Evolutionary conservation across 2,329 filamentous ascomycete species (phyloP).

Genomic region (Fusarium ambrosium): DNA sequence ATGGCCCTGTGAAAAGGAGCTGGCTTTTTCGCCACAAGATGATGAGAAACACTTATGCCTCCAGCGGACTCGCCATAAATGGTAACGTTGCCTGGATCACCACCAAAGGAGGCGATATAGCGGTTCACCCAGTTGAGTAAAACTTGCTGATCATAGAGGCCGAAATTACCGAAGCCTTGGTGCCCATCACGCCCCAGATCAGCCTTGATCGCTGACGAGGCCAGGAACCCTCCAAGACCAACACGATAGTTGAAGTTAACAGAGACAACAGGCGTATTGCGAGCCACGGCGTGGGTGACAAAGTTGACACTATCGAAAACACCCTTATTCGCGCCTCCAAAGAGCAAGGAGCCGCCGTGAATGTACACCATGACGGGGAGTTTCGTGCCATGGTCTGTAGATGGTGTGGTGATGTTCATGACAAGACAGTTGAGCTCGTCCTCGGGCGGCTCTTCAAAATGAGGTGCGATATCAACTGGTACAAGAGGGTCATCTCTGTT

Average conservation of each 20-base stretch:
- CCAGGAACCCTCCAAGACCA: conserved; percentile 22
- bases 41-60: conserved; percentile 26
- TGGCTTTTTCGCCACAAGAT: conserved; percentile 13
- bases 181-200: conserved; percentile 17
- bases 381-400: background rate
- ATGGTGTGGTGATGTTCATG: conserved; percentile 25
- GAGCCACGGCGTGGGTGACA: conserved; percentile 15
- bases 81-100: conserved; percentile 22
- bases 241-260: conserved; percentile 30
- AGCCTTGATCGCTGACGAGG: conserved; percentile 13
- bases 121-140: conserved; percentile 23
- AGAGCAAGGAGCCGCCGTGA: conserved; percentile 30
- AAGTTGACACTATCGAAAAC: conserved; percentile 27
- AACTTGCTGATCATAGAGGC: conserved; percentile 23
- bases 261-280: conserved; percentile 13
- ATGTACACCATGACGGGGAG: conserved; percentile 31
- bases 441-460: conserved; percentile 24
- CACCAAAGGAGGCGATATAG: conserved; percentile 26
- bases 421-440: conserved; percentile 32
- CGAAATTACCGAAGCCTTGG: conserved; percentile 25
- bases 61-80: conserved; percentile 28
- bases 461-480: conserved; percentile 2
- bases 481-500: background rate
- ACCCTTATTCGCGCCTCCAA: conserved; percentile 20
- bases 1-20: conserved; percentile 28